Evolutionary conservation across 768 basidiomycete genomes (phyloP).

Genomic region (Solioccasus polychromus): DNA sequence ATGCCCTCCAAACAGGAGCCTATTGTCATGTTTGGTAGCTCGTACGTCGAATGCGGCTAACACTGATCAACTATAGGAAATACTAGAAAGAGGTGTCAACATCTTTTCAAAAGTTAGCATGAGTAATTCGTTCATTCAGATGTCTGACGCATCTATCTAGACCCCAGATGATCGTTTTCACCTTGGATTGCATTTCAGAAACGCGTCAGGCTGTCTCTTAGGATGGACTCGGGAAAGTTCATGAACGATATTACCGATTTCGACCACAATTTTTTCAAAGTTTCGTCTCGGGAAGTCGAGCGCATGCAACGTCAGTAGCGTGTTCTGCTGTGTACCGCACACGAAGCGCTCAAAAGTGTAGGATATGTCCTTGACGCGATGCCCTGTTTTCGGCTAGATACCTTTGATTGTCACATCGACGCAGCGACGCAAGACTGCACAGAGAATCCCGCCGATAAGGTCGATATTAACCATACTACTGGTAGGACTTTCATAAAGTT

Average conservation of each 20-base stretch:
- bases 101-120: slow-evolving; percentile 52
- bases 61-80: slow-evolving; percentile 50
- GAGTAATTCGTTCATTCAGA: background rate
- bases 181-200: slow-evolving; percentile 40
- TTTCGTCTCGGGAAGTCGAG: slow-evolving; percentile 70
- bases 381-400: slow-evolving; percentile 46
- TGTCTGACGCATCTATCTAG: slow-evolving; percentile 33
- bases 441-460: slow-evolving; percentile 57
- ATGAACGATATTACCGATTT: slow-evolving; percentile 54
- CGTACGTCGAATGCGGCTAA: slow-evolving; percentile 49
- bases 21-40: slow-evolving; percentile 65
- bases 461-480: slow-evolving; percentile 71
- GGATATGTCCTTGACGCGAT: slow-evolving; percentile 66
- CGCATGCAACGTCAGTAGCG: slow-evolving; percentile 79
- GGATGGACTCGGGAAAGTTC: slow-evolving; percentile 52
- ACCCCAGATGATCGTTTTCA: slow-evolving; percentile 62
- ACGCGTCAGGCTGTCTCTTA: no score
- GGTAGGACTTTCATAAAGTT: slow-evolving; percentile 36
- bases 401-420: slow-evolving; percentile 69
- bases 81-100: slow-evolving; percentile 56
- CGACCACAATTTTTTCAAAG: slow-evolving; percentile 69
- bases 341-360: slow-evolving; percentile 66
- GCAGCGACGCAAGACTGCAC: slow-evolving; percentile 68
- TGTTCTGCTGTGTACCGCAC: slow-evolving; percentile 60
- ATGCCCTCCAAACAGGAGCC: slow-evolving; percentile 39